phyloP scores from a whole-genome alignment of 768 basidiomycete species.

The Termitomyces sp. region DNA sequence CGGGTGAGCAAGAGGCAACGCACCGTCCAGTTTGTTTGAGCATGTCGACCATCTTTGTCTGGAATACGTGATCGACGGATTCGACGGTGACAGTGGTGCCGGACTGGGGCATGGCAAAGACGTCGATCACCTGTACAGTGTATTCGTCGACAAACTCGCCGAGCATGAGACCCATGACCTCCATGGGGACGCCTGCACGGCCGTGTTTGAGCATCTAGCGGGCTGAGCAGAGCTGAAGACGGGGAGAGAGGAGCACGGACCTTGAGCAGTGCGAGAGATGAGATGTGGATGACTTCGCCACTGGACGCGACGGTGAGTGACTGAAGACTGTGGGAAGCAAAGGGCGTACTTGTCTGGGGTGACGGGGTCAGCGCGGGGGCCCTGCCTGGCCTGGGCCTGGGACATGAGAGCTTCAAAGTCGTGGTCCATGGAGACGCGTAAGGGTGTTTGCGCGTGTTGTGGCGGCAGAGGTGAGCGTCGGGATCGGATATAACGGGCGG shows the following conservation, averaged over 20 bases:
- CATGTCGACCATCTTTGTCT: conserved; percentile 98
- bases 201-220: conserved; percentile 97
- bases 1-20: conserved; percentile 19
- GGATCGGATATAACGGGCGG: too few relatives aligned
- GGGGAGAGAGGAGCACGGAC: conserved; percentile 32
- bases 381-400: conserved; percentile 39
- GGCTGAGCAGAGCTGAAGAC: neutral
- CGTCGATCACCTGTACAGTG: conserved; percentile 90
- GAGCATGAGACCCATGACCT: conserved; percentile 98
- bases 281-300: conserved; percentile 95
- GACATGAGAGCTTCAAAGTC: conserved; percentile 47
- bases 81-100: conserved; percentile 97
- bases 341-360: conserved; percentile 53
- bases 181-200: conserved; percentile 97
- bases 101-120: conserved; percentile 98
- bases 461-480: too few relatives aligned
- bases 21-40: conserved; percentile 97
- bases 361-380: conserved; percentile 39
- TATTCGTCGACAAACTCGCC: conserved; percentile 99
- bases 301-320: conserved; percentile 17
- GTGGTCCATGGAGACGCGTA: conserved; percentile 51
- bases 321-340: too few relatives aligned
- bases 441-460: too few relatives aligned
- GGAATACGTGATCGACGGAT: conserved; percentile 98
- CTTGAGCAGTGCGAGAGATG: conserved; percentile 94